Evolutionary conservation across 2,329 filamentous ascomycete genomes (phyloP), one percentile per base, ranked within the genome.

Genomic region (Xylariaceae sp.): DNA sequence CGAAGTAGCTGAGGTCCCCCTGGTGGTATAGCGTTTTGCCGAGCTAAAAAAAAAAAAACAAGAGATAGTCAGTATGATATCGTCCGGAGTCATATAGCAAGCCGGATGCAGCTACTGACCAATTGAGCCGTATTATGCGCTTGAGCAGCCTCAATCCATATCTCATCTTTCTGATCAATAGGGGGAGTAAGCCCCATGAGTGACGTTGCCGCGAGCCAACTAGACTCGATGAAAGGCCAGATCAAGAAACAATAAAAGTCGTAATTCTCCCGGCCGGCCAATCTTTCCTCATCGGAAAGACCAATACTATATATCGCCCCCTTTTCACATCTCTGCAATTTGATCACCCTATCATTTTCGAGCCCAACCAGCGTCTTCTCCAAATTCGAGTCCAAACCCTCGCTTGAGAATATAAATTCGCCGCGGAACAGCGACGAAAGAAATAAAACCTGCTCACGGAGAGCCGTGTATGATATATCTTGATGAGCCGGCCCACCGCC

Each of bases 191-290:
- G 78, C 44, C 92, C 91, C 76, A 96, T 86, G 0, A 97, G 76
- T 0, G 88, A 90, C 0, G 97, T 87, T 0, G 91, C 88, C 8
- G 90, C 91, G 1, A 99, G 80, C 94, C 94, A 99, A 50, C 83
- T 87, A 0, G 91, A 88, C 71, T 99, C 94, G 62, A 97, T 91
- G 64, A 99, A 99, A 0, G 94, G 94, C 94, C 94, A 99, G 60
- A 99, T 90, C 26, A 99, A 74, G 77, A 97, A 99, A 73, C 92
- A 97, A 73, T 97, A 97, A 72, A 99, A 99, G 68, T 99, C 94
- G 66, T 88, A 99, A 65, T 96, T 97, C 71, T 99, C 94, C 39
- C 92, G 79, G 1, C 94, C 94, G 5, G 81, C 84, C 32, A 80
- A 77, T 19, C 91, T 80, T 70, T 99, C 94, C 2, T 80, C 74